Evolutionary conservation across 2,329 filamentous ascomycete species (phyloP).

Genomic region (Neofusicoccum umdonicola): DNA sequence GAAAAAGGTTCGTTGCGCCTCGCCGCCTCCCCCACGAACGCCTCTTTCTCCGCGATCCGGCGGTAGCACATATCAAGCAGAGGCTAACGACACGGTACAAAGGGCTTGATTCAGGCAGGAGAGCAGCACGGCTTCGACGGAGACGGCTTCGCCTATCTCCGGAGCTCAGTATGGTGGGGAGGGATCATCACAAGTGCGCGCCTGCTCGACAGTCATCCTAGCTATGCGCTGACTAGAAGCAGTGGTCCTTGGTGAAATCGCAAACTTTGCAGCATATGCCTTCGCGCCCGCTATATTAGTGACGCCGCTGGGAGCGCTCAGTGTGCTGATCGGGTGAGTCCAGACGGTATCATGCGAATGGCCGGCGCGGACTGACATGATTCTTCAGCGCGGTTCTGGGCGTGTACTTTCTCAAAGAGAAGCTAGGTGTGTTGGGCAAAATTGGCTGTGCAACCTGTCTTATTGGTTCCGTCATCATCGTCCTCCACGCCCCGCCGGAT

Average conservation of each 20-base stretch:
- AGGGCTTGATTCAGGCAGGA: constrained; percentile 88
- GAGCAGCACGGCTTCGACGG: constrained; percentile 94
- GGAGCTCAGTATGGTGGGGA: constrained; percentile 95
- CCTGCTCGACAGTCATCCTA: neutral
- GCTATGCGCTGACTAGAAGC: constrained; percentile 23
- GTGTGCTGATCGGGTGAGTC: constrained; percentile 77
- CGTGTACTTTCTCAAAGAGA: constrained; percentile 89
- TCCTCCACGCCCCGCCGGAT: constrained; percentile 93
- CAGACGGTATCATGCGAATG: neutral
- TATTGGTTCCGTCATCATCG: constrained; percentile 94
- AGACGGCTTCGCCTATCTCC: constrained; percentile 90
- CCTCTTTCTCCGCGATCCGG: neutral
- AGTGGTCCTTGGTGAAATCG: constrained; percentile 92
- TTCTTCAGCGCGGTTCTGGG: constrained; percentile 62
- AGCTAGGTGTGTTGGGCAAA: constrained; percentile 85
- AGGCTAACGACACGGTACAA: constrained; percentile 22
- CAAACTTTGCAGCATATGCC: constrained; percentile 97
- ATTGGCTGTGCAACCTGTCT: constrained; percentile 95
- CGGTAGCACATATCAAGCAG: neutral
- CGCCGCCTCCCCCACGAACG: neutral
- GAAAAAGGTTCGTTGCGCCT: constrained; percentile 72
- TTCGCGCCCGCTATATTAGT: constrained; percentile 99
- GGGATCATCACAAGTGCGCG: constrained; percentile 81
- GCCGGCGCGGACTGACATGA: constrained; percentile 19
- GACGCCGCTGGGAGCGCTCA: constrained; percentile 88